These are phyloP conservation scores for Neurospora intermedia DNA, from an alignment of 495 filamentous ascomycete genomes.

Conservation along the genomic window DNA sequence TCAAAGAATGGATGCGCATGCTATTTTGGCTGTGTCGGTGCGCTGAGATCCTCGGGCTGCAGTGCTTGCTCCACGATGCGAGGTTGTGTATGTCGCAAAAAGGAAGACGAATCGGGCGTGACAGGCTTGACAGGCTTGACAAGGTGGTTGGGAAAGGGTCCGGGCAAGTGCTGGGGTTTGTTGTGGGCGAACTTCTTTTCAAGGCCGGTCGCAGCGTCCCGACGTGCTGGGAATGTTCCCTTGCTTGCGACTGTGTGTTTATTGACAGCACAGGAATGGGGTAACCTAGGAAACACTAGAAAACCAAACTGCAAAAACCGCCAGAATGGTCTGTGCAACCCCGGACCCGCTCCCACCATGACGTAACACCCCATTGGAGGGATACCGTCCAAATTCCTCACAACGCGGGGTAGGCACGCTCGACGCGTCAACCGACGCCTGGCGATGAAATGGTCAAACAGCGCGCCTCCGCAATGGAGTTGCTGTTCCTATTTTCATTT, in stretches of 20 bases:
- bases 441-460: background rate
- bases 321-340: background rate
- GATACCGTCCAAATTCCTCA: background rate
- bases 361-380: background rate
- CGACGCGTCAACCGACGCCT: background rate
- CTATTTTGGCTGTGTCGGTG: background rate
- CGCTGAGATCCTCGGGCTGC: background rate
- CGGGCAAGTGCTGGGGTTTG: background rate
- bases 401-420: background rate
- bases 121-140: background rate
- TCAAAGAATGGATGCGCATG: background rate
- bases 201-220: background rate
- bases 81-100: background rate
- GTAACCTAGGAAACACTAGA: background rate
- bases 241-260: background rate
- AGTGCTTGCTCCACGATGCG: background rate
- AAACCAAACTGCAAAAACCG: background rate
- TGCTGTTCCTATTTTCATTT: background rate
- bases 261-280: background rate
- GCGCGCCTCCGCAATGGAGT: background rate
- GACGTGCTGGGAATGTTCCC: background rate
- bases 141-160: background rate
- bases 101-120: background rate
- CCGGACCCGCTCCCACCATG: background rate
- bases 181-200: background rate